These are phyloP conservation scores for Leucocoprinus sp. DNA, from an alignment of 768 basidiomycete genomes.

Conservation along the genomic window DNA sequence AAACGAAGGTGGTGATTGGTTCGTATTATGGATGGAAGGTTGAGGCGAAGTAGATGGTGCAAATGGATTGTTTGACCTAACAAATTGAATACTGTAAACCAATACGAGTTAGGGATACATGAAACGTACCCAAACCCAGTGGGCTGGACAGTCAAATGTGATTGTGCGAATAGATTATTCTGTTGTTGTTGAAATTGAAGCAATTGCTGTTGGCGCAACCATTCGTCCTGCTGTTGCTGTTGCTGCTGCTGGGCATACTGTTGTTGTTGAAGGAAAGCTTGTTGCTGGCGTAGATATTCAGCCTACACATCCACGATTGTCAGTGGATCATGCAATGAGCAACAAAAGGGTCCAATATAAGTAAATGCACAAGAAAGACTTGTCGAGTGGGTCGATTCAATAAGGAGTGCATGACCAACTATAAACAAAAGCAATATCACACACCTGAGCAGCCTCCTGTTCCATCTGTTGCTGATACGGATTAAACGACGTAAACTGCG, in stretches of 20 bases:
- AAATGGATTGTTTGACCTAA: conserved; percentile 93
- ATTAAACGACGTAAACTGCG: conserved; percentile 90
- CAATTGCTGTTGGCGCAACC: conserved; percentile 36
- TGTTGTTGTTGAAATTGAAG: conserved; percentile 45
- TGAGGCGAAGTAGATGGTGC: conserved; percentile 38
- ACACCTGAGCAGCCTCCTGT: conserved; percentile 73
- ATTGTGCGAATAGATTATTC: conserved; percentile 39
- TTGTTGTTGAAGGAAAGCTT: conserved; percentile 52
- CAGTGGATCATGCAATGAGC: conserved; percentile 26
- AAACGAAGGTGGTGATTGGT: conserved; percentile 49
- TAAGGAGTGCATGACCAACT: no score
- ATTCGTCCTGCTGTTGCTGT: conserved; percentile 50
- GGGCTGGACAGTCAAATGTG: conserved; percentile 47
- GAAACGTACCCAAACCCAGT: conserved; percentile 65
- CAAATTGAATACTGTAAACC: conserved; percentile 20
- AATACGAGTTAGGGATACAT: background rate
- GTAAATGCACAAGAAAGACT: no score
- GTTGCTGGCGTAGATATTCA: conserved; percentile 69
- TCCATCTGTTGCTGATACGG: conserved; percentile 90
- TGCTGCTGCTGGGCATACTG: conserved; percentile 50
- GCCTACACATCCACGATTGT: conserved; percentile 32
- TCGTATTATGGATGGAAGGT: conserved; percentile 16
- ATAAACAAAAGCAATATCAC: conserved; percentile 10
- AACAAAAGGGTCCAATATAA: no score
- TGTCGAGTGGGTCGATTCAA: no score